phyloP scores from a whole-genome alignment of 768 basidiomycete species.

The Mycena rebaudengoi region DNA sequence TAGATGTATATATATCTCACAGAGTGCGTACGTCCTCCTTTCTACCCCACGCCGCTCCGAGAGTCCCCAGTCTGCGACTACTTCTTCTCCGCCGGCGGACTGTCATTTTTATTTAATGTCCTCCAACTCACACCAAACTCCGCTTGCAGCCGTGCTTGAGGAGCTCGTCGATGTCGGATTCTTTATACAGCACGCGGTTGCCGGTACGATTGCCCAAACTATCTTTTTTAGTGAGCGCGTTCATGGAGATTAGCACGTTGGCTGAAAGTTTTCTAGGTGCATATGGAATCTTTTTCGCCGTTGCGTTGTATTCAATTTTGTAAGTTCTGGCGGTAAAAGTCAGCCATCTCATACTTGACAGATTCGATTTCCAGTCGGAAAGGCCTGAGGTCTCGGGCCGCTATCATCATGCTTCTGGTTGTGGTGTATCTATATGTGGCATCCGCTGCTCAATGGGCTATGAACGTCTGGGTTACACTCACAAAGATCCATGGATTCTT shows the following conservation, averaged over 20 bases:
- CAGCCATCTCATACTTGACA: conserved; percentile 10
- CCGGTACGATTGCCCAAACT: conserved; percentile 12
- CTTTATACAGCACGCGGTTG: conserved; percentile 10
- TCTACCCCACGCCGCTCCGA: conserved; percentile 6
- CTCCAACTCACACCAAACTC: conserved; percentile 8
- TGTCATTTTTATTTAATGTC: conserved; percentile 4
- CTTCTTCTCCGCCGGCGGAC: conserved; percentile 17
- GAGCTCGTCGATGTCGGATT: conserved; percentile 9
- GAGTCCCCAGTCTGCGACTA: conserved; percentile 16
- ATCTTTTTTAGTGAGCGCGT: conserved; percentile 11
- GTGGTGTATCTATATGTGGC: conserved; percentile 17
- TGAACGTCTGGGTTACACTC: conserved; percentile 13
- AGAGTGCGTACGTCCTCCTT: conserved; percentile 3
- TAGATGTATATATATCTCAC: conserved; percentile 9
- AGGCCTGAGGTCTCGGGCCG: conserved; percentile 7
- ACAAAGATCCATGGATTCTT: conserved; percentile 6
- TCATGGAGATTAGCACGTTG: conserved; percentile 3
- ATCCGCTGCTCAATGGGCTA: conserved; percentile 16
- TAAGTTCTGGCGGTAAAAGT: conserved; percentile 11
- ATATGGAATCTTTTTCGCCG: conserved; percentile 16
- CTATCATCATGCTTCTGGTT: conserved; percentile 19
- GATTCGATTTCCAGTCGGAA: conserved; percentile 14
- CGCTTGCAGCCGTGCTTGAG: conserved; percentile 8
- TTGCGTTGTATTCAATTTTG: conserved; percentile 18
- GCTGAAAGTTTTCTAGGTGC: conserved; percentile 10